These are phyloP conservation scores for Phyllosticta paracitricarpa DNA, from an alignment of 2,329 filamentous ascomycete genomes.

Conservation along the genomic window DNA sequence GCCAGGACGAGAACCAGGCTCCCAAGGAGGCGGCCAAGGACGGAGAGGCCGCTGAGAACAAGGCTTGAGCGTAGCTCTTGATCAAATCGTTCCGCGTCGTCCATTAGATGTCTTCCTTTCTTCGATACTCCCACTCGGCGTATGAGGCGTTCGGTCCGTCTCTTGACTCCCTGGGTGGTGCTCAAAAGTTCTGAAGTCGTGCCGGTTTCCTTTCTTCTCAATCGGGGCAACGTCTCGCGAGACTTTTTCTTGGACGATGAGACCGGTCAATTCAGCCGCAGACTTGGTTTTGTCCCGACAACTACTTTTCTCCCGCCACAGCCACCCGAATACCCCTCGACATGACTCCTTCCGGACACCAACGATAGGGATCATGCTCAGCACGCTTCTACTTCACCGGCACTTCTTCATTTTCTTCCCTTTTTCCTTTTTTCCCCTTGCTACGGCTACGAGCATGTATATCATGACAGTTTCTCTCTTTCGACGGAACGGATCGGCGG, in stretches of 20 bases:
- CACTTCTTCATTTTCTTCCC: slow-evolving; percentile 1
- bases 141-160: slow-evolving; percentile 9
- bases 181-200: slow-evolving; percentile 6
- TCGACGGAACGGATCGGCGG: neutral
- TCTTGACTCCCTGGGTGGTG: slow-evolving; percentile 6
- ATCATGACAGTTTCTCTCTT: slow-evolving; percentile 2
- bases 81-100: neutral
- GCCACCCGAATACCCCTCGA: slow-evolving; percentile 7
- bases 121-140: slow-evolving; percentile 7
- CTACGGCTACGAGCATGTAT: slow-evolving; percentile 3
- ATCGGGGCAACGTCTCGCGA: neutral
- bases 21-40: slow-evolving; percentile 36
- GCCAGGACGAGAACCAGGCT: slow-evolving; percentile 21
- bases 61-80: slow-evolving; percentile 23
- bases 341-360: slow-evolving; percentile 6
- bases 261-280: neutral
- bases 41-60: slow-evolving; percentile 34
- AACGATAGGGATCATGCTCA: slow-evolving; percentile 6
- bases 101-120: neutral
- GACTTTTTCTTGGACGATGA: neutral
- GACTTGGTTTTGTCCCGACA: neutral
- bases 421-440: neutral
- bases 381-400: neutral
- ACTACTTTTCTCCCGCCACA: slow-evolving; percentile 1
- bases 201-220: slow-evolving; percentile 1